Evolutionary conservation across 208 protist genomes (phyloP), one percentile per base, ranked within the genome.

Genomic region (Trypanosoma congolense): DNA sequence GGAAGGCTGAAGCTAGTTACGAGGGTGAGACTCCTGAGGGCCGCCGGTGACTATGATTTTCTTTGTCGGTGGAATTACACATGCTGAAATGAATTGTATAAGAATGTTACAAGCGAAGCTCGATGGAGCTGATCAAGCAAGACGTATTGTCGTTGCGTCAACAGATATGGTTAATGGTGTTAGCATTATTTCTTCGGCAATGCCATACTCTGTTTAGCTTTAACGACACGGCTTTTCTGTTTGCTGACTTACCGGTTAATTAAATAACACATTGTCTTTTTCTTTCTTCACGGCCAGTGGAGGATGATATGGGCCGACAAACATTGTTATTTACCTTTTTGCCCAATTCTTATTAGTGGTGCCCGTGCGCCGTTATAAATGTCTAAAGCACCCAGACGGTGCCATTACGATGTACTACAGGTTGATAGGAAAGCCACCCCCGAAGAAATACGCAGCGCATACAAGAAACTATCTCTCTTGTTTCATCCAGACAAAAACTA

Each of bases 21-120:
- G 51, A 67, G 19, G 59, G 71, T 16, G 70, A 80, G 22, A 36
- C 66, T 61, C 43, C 70, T 29, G 53, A 46, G 9, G 60, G 28
- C 4, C 72, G 28, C 69, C 71, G 22, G 75, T 60, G 38, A 71
- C 66, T 2, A 58, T 98, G 33, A 72, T 98, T 28, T 94, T 96
- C 73, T 84, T 97, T 46, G 78, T 98, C 49, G 96, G 96, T 16
- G 96, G 96, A 16, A 63, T 97, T 22, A 97, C 95, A 2, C 83
- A 77, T 44, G 77, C 91, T 0, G 96, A 98, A 61, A 89, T 97
- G 9, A 91, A 83, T 29, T 73, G 87, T 12, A 30, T 98, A 21
- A 82, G 96, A 47, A 94, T 87, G 56, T 50, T 98, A 8, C 69
- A 87, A 33, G 56, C 56, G 22, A 71, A 69, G 36, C 60, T 85